A percentile compares a stretch with the other conserved stretches of the same genome.
Conservation (phyloP, 495 filamentous ascomycete genomes). For the Penicillium canescens region DNA sequence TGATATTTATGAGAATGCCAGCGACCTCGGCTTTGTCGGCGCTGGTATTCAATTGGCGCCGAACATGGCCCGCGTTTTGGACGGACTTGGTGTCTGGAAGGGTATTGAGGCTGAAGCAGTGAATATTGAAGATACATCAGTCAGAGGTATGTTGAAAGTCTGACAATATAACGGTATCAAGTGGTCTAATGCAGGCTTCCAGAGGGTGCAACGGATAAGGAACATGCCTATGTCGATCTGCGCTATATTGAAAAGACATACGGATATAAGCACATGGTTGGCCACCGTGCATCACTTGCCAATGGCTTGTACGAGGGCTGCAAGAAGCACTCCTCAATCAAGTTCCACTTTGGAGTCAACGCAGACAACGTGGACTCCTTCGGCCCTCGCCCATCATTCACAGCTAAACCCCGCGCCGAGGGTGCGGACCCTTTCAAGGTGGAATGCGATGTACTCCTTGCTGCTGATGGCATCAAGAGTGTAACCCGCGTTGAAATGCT, state of each 20-base stretch:
- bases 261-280: conserved; percentile 74
- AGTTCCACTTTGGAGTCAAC: conserved; percentile 65
- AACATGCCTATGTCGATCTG: conserved; percentile 70
- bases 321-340: conserved; percentile 60
- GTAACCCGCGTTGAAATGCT: conserved; percentile 63
- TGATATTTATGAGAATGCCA: conserved; percentile 70
- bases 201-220: conserved; percentile 67
- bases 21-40: conserved; percentile 77
- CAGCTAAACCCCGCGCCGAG: conserved; percentile 55
- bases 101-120: conserved; percentile 65
- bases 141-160: conserved; percentile 40
- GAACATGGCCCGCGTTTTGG: conserved; percentile 75
- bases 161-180: background rate
- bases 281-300: conserved; percentile 74
- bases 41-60: conserved; percentile 81
- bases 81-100: conserved; percentile 67
- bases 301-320: conserved; percentile 67
- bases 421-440: conserved; percentile 48
- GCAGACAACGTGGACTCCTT: conserved; percentile 56
- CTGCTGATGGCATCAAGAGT: conserved; percentile 74
- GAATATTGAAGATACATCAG: conserved; percentile 52
- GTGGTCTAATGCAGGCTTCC: conserved; percentile 1
- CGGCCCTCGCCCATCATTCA: conserved; percentile 55
- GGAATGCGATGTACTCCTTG: conserved; percentile 68
- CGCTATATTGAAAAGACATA: conserved; percentile 66